Percentiles rank a stretch among this genome's conserved stretches.
Evolutionary conservation across 2,329 filamentous ascomycete species (phyloP).

Genomic region (Hypomyces rosellus): DNA sequence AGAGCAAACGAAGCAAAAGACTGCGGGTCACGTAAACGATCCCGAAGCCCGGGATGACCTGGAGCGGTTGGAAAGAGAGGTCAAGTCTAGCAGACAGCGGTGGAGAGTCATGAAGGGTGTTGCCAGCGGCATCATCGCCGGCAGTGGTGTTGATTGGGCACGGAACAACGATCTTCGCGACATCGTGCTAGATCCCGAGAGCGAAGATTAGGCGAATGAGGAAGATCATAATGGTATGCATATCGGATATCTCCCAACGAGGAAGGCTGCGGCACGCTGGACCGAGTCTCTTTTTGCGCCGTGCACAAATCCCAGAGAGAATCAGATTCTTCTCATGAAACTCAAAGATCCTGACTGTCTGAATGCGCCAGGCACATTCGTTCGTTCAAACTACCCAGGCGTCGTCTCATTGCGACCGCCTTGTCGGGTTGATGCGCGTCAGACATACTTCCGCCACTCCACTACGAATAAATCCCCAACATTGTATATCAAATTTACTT

Average conservation of each 20-base stretch:
- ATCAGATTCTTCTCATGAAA: no score
- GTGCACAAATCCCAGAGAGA: no score
- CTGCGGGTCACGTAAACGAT: conserved; percentile 48
- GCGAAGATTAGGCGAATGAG: conserved; percentile 25
- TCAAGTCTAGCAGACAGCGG: conserved; percentile 56
- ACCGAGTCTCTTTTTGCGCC: no score
- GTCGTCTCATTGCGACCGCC: background rate
- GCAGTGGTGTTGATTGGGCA: conserved; percentile 79
- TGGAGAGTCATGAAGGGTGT: conserved; percentile 74
- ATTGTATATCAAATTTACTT: background rate
- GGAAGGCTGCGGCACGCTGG: no score
- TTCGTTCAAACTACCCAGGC: no score
- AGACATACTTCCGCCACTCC: conserved; percentile 2
- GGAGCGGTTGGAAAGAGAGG: conserved; percentile 48
- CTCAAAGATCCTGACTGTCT: no score
- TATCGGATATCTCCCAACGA: background rate
- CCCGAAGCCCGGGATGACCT: conserved; percentile 49
- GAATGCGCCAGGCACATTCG: background rate
- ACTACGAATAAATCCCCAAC: background rate
- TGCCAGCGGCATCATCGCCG: conserved; percentile 70
- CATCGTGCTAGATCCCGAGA: conserved; percentile 64
- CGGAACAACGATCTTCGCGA: conserved; percentile 59
- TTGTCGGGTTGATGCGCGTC: conserved; percentile 4
- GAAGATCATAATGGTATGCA: background rate
- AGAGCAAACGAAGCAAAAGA: conserved; percentile 46